Percentiles rank a stretch among this genome's conserved stretches.
phyloP scores from a whole-genome alignment of 352 stramenopile species.

The Globisporangium cylindrosporum region DNA sequence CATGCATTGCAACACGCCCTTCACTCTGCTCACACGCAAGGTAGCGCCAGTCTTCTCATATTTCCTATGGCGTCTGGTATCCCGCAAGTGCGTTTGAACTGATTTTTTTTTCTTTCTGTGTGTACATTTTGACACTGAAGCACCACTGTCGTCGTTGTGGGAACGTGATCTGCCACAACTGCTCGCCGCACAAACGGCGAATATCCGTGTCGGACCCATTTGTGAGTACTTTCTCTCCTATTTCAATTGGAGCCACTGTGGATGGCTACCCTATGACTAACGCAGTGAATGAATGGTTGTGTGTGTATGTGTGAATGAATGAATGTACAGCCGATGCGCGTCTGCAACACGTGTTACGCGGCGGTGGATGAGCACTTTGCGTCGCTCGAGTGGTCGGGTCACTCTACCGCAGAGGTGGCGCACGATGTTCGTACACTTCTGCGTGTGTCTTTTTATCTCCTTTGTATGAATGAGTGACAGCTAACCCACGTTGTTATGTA shows the following conservation, averaged over 20 bases:
- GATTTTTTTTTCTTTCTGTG: neutral
- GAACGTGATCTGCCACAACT: conserved; percentile 86
- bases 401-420: conserved; percentile 62
- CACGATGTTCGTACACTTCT: neutral
- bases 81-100: neutral
- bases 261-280: neutral
- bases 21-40: conserved; percentile 82
- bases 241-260: neutral
- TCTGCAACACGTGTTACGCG: conserved; percentile 86
- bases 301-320: neutral
- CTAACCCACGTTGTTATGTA: neutral
- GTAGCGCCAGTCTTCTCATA: conserved; percentile 20
- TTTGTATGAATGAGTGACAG: neutral
- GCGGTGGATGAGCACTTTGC: conserved; percentile 84
- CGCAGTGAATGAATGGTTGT: neutral
- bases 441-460: neutral
- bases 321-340: conserved; percentile 61
- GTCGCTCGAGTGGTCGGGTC: conserved; percentile 79
- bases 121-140: conserved; percentile 23
- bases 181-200: conserved; percentile 80
- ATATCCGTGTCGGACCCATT: conserved; percentile 81
- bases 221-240: conserved; percentile 36
- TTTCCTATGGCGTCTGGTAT: neutral
- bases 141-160: conserved; percentile 82
- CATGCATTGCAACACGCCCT: conserved; percentile 86